Conservation (phyloP, 148 eudicot genomes). For the Camellia lanceoleosa region DNA sequence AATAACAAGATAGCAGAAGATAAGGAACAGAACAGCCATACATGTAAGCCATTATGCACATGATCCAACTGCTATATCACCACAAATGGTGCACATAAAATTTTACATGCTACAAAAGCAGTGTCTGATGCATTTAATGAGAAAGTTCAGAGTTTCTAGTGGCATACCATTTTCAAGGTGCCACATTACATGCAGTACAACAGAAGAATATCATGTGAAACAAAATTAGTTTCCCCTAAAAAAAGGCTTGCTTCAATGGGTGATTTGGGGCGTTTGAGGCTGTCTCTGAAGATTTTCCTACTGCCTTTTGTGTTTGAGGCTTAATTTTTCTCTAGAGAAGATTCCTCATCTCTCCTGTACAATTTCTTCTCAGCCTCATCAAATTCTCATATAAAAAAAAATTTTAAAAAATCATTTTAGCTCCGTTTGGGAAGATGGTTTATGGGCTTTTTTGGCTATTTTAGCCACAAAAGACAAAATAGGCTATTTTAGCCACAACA, state of each 20-base stretch:
- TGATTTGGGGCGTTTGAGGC: neutral
- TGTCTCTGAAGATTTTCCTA: neutral
- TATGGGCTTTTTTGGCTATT: too few species aligned
- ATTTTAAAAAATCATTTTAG: too few species aligned
- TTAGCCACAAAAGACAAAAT: too few species aligned
- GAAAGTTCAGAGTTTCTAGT: neutral
- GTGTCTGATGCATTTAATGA: neutral
- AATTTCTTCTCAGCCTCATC: neutral
- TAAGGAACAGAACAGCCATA: neutral
- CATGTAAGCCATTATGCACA: neutral
- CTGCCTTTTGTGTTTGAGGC: neutral
- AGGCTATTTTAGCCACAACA: too few species aligned
- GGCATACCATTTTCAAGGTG: neutral
- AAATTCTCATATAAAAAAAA: neutral
- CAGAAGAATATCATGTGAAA: neutral
- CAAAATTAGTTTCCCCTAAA: slow-evolving; percentile 2
- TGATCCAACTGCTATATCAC: neutral
- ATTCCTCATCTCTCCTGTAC: neutral
- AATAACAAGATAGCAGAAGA: neutral
- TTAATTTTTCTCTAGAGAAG: neutral
- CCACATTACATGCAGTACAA: neutral
- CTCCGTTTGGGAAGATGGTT: too few species aligned
- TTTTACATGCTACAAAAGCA: neutral
- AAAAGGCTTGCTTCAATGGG: neutral
- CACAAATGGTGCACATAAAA: neutral